A percentile compares a stretch with the other conserved stretches of the same genome.
Conservation (phyloP, 2,329 filamentous ascomycete species). For the Penicillium sp. region DNA sequence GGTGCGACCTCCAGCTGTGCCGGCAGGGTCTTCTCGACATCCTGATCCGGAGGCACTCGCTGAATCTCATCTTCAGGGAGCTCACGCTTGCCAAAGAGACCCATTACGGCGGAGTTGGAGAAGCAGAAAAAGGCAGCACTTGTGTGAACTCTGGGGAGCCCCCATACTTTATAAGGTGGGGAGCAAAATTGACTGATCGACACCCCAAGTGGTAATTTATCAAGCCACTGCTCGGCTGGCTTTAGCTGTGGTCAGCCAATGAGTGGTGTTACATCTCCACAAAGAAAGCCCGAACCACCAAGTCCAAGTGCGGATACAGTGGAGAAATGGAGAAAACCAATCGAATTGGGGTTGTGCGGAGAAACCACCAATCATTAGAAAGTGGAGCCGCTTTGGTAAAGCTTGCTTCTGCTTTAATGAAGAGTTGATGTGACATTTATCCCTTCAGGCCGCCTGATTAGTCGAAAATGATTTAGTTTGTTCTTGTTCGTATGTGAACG, state of each 20-base stretch:
- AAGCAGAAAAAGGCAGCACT: background rate
- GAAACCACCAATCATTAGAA: background rate
- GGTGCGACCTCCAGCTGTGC: constrained; percentile 25
- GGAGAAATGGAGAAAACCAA: background rate
- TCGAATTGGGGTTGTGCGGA: background rate
- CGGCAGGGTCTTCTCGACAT: constrained; percentile 30
- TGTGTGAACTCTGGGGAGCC: background rate
- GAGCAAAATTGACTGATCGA: background rate
- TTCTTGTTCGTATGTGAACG: no score
- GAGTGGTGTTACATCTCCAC: background rate
- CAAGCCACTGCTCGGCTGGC: background rate
- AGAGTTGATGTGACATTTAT: background rate
- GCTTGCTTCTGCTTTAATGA: background rate
- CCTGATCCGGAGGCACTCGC: constrained; percentile 15
- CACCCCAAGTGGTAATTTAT: background rate
- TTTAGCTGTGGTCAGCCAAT: background rate
- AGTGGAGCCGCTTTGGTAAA: background rate
- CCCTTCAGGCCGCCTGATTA: background rate
- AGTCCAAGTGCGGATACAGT: background rate
- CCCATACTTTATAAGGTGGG: constrained; percentile 1
- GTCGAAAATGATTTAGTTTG: background rate
- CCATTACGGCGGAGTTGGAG: constrained; percentile 11
- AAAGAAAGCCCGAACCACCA: background rate
- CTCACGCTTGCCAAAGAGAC: constrained; percentile 21
- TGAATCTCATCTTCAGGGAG: constrained; percentile 23